Conservation (phyloP, 768 basidiomycete genomes). For the Rhodotorula taiwanensis region DNA sequence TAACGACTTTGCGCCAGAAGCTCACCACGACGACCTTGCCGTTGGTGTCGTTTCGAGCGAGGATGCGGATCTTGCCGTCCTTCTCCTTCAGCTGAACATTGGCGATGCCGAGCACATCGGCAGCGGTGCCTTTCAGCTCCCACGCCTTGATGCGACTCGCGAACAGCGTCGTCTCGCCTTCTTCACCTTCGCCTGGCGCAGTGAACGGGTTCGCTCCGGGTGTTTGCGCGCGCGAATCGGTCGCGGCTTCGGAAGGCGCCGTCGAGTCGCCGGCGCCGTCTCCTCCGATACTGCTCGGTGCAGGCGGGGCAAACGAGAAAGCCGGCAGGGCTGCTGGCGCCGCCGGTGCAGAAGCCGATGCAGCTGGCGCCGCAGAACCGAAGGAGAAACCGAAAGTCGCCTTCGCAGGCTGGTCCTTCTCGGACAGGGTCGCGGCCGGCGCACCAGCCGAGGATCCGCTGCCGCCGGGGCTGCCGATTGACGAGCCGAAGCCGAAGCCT, state of each 20-base stretch:
- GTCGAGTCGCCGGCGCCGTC: not conserved
- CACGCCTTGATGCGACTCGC: conserved; percentile 16
- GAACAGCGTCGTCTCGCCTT: conserved; percentile 22
- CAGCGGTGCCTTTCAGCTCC: not conserved
- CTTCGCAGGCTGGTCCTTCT: conserved; percentile 1
- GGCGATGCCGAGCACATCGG: conserved; percentile 9
- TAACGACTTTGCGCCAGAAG: not conserved
- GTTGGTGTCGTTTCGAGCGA: conserved; percentile 29
- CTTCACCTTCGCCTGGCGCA: conserved; percentile 34
- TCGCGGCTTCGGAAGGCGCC: not conserved
- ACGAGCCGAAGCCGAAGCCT: not conserved
- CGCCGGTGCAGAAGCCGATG: not conserved
- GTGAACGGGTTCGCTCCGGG: conserved; percentile 24
- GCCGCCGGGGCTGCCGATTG: not conserved
- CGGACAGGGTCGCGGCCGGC: not conserved
- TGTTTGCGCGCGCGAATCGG: conserved; percentile 12
- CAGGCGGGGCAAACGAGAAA: conserved; percentile 1
- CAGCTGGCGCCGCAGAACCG: not conserved
- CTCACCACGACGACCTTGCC: conserved; percentile 27
- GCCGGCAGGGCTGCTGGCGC: not conserved
- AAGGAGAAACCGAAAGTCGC: conserved; percentile 25
- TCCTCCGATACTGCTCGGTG: not conserved
- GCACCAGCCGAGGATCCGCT: conserved; percentile 5
- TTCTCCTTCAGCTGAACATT: conserved; percentile 22
- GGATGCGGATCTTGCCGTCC: conserved; percentile 9